Percentiles rank a stretch among this genome's conserved stretches.
Conservation (phyloP, 192 early-diverging fungal species). For the Backusella psychrophila region DNA sequence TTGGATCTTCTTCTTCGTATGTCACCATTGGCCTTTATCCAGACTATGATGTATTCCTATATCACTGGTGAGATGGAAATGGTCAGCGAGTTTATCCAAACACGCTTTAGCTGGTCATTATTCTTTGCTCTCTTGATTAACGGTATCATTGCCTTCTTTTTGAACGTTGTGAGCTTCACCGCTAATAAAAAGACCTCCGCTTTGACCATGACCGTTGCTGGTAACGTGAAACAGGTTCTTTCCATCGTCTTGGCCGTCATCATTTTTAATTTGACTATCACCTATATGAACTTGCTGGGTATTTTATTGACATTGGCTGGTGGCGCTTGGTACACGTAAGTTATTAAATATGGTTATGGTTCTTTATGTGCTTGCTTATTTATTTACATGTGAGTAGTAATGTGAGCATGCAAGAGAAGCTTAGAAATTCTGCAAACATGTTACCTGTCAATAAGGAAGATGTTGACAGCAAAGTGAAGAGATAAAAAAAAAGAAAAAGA, state of each 20-base stretch:
- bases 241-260: slow-evolving; percentile 60
- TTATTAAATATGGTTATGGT: not conserved
- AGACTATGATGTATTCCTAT: slow-evolving; percentile 43
- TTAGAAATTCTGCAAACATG: slow-evolving; percentile 1
- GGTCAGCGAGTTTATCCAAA: slow-evolving; percentile 12
- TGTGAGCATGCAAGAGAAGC: slow-evolving; percentile 32
- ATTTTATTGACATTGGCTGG: slow-evolving; percentile 59
- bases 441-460: not conserved
- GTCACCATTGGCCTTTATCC: slow-evolving; percentile 49
- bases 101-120: slow-evolving; percentile 10
- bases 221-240: slow-evolving; percentile 71
- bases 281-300: slow-evolving; percentile 53
- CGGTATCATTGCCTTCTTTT: slow-evolving; percentile 62
- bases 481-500: not conserved
- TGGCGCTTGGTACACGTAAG: slow-evolving; percentile 60
- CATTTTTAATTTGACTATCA: slow-evolving; percentile 57
- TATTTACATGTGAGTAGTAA: slow-evolving; percentile 12
- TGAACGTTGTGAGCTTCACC: slow-evolving; percentile 65
- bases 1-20: slow-evolving; percentile 78
- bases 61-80: slow-evolving; percentile 49
- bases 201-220: slow-evolving; percentile 61
- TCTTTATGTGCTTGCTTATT: not conserved
- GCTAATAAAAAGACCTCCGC: slow-evolving; percentile 67
- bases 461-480: not conserved
- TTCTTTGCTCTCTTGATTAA: slow-evolving; percentile 54